These are phyloP conservation scores for Dittrichia graveolens DNA, from an alignment of 129 eudicot genomes.

Conservation along the genomic window DNA sequence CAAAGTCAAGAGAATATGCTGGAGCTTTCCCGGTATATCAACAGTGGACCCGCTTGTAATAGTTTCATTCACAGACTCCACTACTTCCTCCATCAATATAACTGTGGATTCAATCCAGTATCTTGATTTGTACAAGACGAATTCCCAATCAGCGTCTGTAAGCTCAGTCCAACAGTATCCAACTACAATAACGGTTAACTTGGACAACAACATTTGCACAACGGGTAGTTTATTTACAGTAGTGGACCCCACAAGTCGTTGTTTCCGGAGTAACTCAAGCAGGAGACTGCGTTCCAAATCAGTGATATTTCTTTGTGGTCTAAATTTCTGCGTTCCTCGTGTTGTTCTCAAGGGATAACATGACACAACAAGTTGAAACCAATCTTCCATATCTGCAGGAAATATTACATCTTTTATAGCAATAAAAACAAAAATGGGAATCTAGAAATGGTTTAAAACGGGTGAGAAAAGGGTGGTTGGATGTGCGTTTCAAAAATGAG, in stretches of 20 bases:
- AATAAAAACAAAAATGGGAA: not conserved
- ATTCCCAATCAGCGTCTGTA: constrained; percentile 82
- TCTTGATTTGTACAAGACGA: constrained; percentile 64
- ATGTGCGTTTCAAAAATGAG: no score
- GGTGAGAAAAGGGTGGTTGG: no score
- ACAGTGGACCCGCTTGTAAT: constrained; percentile 32
- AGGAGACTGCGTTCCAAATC: constrained; percentile 55
- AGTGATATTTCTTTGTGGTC: constrained; percentile 59
- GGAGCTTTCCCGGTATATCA: constrained; percentile 44
- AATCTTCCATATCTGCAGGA: constrained; percentile 75
- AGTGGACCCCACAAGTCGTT: constrained; percentile 43
- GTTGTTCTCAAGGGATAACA: constrained; percentile 67
- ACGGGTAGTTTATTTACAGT: constrained; percentile 59
- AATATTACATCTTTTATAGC: not conserved
- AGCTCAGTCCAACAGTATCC: constrained; percentile 84
- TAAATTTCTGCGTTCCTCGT: constrained; percentile 37
- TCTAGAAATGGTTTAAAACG: not conserved
- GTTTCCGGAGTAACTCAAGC: constrained; percentile 68
- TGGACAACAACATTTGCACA: constrained; percentile 66
- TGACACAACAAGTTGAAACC: constrained; percentile 78
- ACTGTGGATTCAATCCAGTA: constrained; percentile 86
- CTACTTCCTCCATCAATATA: constrained; percentile 76
- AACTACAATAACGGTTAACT: constrained; percentile 57
- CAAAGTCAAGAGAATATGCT: constrained; percentile 35
- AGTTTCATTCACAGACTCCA: constrained; percentile 71